Base-by-base conservation (phyloP, 306 rosid genomes). In the Albizia julibrissin region DNA sequence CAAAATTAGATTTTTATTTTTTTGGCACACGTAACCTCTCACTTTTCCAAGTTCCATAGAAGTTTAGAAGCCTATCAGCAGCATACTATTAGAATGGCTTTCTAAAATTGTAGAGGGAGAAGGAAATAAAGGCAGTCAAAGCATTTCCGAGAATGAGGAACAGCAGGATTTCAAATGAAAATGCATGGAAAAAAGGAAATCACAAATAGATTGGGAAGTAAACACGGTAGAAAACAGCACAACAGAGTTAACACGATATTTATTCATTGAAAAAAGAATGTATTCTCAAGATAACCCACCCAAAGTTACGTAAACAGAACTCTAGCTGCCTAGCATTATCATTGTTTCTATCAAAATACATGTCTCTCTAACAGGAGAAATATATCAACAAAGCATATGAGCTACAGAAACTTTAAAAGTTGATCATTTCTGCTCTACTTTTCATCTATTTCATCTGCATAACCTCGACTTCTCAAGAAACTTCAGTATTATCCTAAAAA, bases 1-100 rank as follows among this genome's bases (percentile, higher is more conserved):
- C 62, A 77, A 50, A 78, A 72, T 13, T 33, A 31, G 10, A 47
- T 9, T 69, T 58, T 10, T 0, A 1, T 40, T 46, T 16, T 16
- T 50, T 50, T 16, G 8, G 6, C 18, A 49, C 24, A 47, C 19
- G 33, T 5, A 39, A 37, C 24, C 29, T 68, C 62, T 78, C 64
- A 68, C 52, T 34, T 84, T 76, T 34, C 9, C 66, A 69, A 58
- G 40, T 78, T 74, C 67, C 39, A 27, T 34, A 16, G 66, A 31
- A 56, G 58, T 73, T 44, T 68, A 67, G 74, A 56, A 44, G 39
- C 21, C 21, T 44, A 69, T 39, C 4, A 40, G 42, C 42, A 31
- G 22, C n/a, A 15, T 29, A 6, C 29, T 29, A 42, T 39, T 26
- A 13, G 31, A 40, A 22, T 69, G 74, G 74, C 19, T 40, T 5